Conservation (phyloP, 345 rosid species). For the Acer negundo region DNA sequence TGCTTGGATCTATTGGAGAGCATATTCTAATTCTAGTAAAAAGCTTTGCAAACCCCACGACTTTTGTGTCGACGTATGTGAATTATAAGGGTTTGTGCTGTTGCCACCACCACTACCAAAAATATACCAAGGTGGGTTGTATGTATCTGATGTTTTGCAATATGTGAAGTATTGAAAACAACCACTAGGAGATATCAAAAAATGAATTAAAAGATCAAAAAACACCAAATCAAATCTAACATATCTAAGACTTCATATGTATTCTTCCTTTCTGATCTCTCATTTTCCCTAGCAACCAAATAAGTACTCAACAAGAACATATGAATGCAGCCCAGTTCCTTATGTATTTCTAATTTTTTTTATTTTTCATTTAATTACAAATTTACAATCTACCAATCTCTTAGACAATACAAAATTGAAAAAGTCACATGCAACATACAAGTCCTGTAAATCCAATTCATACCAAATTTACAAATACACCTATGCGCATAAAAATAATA, state of each 20-base stretch:
- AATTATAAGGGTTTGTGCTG: too few relatives aligned
- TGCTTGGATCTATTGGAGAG: background rate
- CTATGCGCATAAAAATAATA: background rate
- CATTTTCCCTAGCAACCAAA: constrained; percentile 10
- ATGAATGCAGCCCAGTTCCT: background rate
- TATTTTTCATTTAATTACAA: background rate
- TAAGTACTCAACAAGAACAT: background rate
- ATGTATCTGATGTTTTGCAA: too few relatives aligned
- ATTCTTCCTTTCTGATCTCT: background rate
- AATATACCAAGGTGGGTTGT: too few relatives aligned
- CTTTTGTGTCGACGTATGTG: background rate
- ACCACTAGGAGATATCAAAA: background rate
- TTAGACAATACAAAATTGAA: background rate
- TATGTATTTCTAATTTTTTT: background rate
- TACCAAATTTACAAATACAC: too few relatives aligned
- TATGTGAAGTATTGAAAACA: too few relatives aligned
- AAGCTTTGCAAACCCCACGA: background rate
- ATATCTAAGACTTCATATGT: background rate
- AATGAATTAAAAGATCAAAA: background rate
- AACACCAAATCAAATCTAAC: too few relatives aligned
- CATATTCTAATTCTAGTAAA: background rate
- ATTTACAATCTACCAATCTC: background rate
- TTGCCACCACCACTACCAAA: too few relatives aligned
- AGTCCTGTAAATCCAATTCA: background rate
- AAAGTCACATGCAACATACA: background rate